phyloP scores from a whole-genome alignment of 2,329 filamentous ascomycete species.

The Alternaria alternata region DNA sequence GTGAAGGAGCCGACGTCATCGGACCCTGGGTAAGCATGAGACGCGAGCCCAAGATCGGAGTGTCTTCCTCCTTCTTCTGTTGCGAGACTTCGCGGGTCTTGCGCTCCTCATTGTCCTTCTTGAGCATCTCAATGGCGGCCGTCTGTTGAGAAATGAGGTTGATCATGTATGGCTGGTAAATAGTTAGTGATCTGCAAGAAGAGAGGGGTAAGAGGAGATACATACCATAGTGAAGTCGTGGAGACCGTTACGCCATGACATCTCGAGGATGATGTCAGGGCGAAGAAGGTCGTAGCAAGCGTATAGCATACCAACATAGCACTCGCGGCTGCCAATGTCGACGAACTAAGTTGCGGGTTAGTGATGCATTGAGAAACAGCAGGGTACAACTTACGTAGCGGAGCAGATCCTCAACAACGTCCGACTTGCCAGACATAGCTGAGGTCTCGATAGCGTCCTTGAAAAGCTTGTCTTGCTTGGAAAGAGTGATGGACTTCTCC shows the following conservation, averaged over 20 bases:
- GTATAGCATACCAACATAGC: slow-evolving; percentile 99
- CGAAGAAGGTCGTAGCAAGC: slow-evolving; percentile 97
- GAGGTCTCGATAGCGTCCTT: slow-evolving; percentile 99
- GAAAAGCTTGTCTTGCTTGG: slow-evolving; percentile 99
- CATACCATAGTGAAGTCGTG: slow-evolving; percentile 90
- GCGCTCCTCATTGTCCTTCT: slow-evolving; percentile 95
- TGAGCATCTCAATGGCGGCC: slow-evolving; percentile 80
- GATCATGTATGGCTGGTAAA: slow-evolving; percentile 85
- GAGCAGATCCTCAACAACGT: slow-evolving; percentile 93
- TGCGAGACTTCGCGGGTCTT: slow-evolving; percentile 76
- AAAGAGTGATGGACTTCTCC: slow-evolving; percentile 98
- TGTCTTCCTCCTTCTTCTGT: slow-evolving; percentile 90
- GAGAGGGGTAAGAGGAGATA: slow-evolving; percentile 7
- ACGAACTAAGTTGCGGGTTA: slow-evolving; percentile 75
- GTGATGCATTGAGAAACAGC: slow-evolving; percentile 18
- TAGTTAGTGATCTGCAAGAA: slow-evolving; percentile 7
- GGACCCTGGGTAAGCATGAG: slow-evolving; percentile 97
- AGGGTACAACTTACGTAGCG: slow-evolving; percentile 82
- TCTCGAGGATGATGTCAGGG: slow-evolving; percentile 89
- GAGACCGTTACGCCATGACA: slow-evolving; percentile 95
- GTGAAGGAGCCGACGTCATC: slow-evolving; percentile 63
- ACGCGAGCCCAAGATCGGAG: slow-evolving; percentile 88
- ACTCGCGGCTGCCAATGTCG: slow-evolving; percentile 98
- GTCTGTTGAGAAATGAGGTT: slow-evolving; percentile 94
- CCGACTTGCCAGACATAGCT: slow-evolving; percentile 86